These are phyloP conservation scores for Penicillium waksmanii DNA, from an alignment of 495 filamentous ascomycete species.

Conservation along the genomic window DNA sequence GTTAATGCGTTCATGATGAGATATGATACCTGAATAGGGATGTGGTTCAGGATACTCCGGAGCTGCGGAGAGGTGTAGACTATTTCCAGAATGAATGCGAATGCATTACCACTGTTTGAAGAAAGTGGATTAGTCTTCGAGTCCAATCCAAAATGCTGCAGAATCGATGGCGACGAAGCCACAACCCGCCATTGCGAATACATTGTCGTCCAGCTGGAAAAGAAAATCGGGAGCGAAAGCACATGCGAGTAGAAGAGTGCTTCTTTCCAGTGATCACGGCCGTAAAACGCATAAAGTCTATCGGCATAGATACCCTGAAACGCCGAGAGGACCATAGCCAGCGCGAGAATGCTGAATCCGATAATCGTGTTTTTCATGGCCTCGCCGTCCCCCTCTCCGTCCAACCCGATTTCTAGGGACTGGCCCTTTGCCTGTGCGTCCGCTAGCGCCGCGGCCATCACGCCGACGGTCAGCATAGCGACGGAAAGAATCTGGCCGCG, in stretches of 20 bases:
- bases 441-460: slow-evolving; percentile 83
- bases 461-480: slow-evolving; percentile 79
- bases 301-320: slow-evolving; percentile 96
- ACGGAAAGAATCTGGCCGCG: slow-evolving; percentile 78
- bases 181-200: slow-evolving; percentile 51
- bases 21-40: slow-evolving; percentile 74
- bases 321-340: slow-evolving; percentile 88
- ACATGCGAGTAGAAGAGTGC: slow-evolving; percentile 93
- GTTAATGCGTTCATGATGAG: slow-evolving; percentile 82
- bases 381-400: no score
- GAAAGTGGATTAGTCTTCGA: no score
- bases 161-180: neutral
- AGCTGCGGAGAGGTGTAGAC: neutral
- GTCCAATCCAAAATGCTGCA: no score
- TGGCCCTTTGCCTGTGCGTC: slow-evolving; percentile 73
- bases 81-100: no score
- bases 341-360: slow-evolving; percentile 80
- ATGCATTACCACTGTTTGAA: no score
- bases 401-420: no score
- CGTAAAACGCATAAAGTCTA: slow-evolving; percentile 80
- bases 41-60: slow-evolving; percentile 6
- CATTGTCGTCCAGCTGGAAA: slow-evolving; percentile 52
- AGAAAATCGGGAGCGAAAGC: slow-evolving; percentile 72
- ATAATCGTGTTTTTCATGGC: slow-evolving; percentile 27
- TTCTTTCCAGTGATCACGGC: slow-evolving; percentile 86